A percentile compares a stretch with the other conserved stretches of the same genome.
Evolutionary conservation across 305 asterid genomes (phyloP).

Genomic region (Salvia sclarea): DNA sequence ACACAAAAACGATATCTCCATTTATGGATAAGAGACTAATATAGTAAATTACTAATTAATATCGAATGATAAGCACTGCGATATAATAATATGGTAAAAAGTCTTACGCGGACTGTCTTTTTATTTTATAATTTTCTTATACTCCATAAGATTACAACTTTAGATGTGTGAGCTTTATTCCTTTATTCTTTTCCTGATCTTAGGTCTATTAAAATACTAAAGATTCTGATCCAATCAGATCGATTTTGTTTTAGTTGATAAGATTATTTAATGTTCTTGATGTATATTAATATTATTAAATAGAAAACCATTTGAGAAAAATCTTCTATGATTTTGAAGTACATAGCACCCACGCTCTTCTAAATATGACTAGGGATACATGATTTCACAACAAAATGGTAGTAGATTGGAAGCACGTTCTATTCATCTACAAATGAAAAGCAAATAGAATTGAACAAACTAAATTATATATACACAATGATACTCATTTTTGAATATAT

Average conservation of each 20-base stretch:
- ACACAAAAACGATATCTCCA: too few species aligned
- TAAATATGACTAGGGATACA: background rate
- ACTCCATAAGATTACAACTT: background rate
- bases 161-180: background rate
- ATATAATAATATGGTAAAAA: too few species aligned
- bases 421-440: background rate
- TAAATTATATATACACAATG: too few species aligned
- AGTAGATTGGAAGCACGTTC: background rate
- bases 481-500: too few species aligned
- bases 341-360: background rate
- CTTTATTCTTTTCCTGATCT: background rate
- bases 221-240: background rate
- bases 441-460: background rate
- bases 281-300: background rate
- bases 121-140: too few species aligned
- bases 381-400: background rate
- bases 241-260: background rate
- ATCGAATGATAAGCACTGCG: too few species aligned
- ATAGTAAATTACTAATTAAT: too few species aligned
- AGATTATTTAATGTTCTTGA: background rate
- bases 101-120: too few species aligned
- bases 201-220: background rate
- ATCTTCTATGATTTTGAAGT: background rate
- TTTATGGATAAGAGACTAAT: too few species aligned
- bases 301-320: background rate